Conservation (phyloP, 352 stramenopile genomes). For the Pythium monospermum region DNA sequence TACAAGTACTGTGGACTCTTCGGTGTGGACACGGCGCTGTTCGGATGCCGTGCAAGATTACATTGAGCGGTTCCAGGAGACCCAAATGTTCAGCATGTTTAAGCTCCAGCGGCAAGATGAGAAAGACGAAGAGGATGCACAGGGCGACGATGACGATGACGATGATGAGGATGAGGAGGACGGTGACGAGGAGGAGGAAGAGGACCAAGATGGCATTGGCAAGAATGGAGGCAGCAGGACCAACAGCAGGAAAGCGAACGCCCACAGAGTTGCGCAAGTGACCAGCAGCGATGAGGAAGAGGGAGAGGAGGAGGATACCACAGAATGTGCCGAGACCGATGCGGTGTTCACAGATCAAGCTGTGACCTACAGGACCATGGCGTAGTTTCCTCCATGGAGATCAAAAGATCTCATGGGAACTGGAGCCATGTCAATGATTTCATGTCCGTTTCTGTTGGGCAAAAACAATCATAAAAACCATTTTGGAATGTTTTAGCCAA, state of each 20-base stretch:
- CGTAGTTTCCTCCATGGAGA: too few species aligned
- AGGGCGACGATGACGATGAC: slow-evolving; percentile 18
- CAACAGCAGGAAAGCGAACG: not conserved
- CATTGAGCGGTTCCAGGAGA: slow-evolving; percentile 60
- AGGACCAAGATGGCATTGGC: too few species aligned
- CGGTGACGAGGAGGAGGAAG: not conserved
- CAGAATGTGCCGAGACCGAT: slow-evolving; percentile 1
- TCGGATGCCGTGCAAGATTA: slow-evolving; percentile 57
- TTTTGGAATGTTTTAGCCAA: too few species aligned
- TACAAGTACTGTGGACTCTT: slow-evolving; percentile 10
- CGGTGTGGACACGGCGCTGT: slow-evolving; percentile 22
- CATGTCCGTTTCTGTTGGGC: too few species aligned
- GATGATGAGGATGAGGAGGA: slow-evolving; percentile 6
- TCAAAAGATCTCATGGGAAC: too few species aligned
- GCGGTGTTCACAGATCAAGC: slow-evolving; percentile 10
- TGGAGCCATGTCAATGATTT: too few species aligned
- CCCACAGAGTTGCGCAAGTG: not conserved
- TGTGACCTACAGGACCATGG: too few species aligned
- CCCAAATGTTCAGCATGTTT: slow-evolving; percentile 85
- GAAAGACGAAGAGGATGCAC: slow-evolving; percentile 7
- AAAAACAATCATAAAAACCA: too few species aligned
- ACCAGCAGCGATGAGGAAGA: slow-evolving; percentile 11
- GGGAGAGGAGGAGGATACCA: slow-evolving; percentile 3
- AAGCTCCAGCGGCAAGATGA: slow-evolving; percentile 38
- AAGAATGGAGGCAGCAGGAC: not conserved